Percentiles rank a stretch among this genome's conserved stretches.
Conservation (phyloP, 805 yeast genomes). For the Candida sakaeoensis region DNA sequence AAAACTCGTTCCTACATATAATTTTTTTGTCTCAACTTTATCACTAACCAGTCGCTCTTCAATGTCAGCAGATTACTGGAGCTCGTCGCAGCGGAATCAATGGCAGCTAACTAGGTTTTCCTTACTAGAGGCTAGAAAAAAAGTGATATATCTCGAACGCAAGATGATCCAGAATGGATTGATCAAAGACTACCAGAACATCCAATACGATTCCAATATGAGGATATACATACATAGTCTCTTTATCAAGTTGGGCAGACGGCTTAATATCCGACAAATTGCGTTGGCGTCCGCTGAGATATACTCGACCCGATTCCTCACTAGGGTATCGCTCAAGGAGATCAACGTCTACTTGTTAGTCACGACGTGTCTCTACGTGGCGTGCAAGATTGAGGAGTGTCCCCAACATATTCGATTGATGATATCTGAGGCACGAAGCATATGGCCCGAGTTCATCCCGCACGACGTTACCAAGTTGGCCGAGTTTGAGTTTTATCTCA, state of each 20-base stretch:
- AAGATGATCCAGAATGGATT: conserved; percentile 43
- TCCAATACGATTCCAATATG: conserved; percentile 56
- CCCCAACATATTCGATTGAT: conserved; percentile 90
- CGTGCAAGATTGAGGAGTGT: conserved; percentile 92
- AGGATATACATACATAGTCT: conserved; percentile 76
- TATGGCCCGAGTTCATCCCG: conserved; percentile 95
- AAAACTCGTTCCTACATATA: conserved; percentile 4
- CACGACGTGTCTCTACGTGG: conserved; percentile 81
- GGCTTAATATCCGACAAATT: conserved; percentile 74
- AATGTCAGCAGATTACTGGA: conserved; percentile 88
- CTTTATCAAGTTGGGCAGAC: conserved; percentile 71
- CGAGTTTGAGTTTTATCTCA: conserved; percentile 89
- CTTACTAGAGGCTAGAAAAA: conserved; percentile 45
- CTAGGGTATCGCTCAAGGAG: conserved; percentile 71
- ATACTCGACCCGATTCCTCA: conserved; percentile 73
- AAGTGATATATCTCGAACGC: conserved; percentile 35
- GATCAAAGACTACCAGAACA: conserved; percentile 41
- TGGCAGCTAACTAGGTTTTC: conserved; percentile 79
- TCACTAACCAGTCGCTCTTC: not conserved
- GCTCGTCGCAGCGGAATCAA: conserved; percentile 69
- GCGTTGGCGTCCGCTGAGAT: conserved; percentile 88
- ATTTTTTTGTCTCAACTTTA: not conserved
- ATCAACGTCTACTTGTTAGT: conserved; percentile 76
- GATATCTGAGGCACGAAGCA: conserved; percentile 75
- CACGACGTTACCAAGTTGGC: conserved; percentile 89